Base-by-base conservation (phyloP, 1,284 basidiomycete genomes). In the Cystobasidiaceae sp. region DNA sequence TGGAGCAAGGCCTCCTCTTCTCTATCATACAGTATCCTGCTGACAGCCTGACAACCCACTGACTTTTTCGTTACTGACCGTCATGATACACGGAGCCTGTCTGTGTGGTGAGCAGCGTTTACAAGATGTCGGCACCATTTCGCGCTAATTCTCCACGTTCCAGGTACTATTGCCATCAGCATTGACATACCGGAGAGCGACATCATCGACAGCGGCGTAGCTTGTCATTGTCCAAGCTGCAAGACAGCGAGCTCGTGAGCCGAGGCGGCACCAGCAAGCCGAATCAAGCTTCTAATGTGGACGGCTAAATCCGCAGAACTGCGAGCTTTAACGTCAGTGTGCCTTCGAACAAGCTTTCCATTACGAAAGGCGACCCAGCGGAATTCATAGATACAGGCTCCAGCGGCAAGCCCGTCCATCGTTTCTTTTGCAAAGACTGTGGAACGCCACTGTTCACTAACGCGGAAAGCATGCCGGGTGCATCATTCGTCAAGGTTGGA, bases 401-500 rank as follows among this genome's bases (percentile, higher is more conserved):
- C 27, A 54, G 48, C 39, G 67, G 67, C 51, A 68, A 58, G n/a
- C 17, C 62, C 13, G 62, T 68, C 17, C 43, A 60, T 11, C 41
- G 67, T 4, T 30, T 44, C 57, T 68, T 68, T 56, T 68, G 67
- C 32, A 56, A 56, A 2, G 51, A 48, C 17, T 68, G 67, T 46
- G 67, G 67, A 5, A 48, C 48, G 15, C 61, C 67, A 6, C 32
- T 68, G 2, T 68, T 45, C 43, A 51, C 39, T 15, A 39, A 33
- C 17, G 28, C 67, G 6, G 57, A 65, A 23, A 5, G 27, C 11
- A 27, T 55, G 25, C 61, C 56, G 4, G 61, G 67, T 9, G 43
- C 46, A 17, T 33, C 43, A 4, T 68, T 65, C 44, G 43, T 61
- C 13, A 68, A 68, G 50, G 67, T 68, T 37, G 67, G 67, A 11